A percentile compares a stretch with the other conserved stretches of the same genome.
Evolutionary conservation across 495 filamentous ascomycete species (phyloP).

Genomic region (Hypoxylon fuscum): DNA sequence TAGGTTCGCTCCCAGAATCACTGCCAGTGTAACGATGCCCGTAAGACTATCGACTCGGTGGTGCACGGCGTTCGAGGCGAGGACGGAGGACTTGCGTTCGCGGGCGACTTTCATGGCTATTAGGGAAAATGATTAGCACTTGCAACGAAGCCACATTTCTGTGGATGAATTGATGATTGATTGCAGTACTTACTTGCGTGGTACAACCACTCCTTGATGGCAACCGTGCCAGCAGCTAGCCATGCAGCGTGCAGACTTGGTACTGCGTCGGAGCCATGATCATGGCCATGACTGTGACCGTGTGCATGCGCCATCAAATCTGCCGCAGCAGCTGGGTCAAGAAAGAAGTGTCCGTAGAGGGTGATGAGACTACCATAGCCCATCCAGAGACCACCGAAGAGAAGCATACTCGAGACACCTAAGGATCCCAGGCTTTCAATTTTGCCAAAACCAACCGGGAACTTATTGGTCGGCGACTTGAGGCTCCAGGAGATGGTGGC

Average conservation of each 20-base stretch:
- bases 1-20: conserved; percentile 88
- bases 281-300: conserved; percentile 65
- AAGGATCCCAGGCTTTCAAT: conserved; percentile 94
- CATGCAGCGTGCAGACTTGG: conserved; percentile 94
- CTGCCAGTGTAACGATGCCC: conserved; percentile 86
- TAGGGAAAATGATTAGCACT: conserved; percentile 22
- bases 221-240: conserved; percentile 90
- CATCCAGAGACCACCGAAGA: conserved; percentile 91
- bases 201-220: conserved; percentile 96
- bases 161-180: conserved; percentile 2
- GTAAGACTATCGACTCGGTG: conserved; percentile 96
- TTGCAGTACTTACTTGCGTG: conserved; percentile 78
- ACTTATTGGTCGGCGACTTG: conserved; percentile 79
- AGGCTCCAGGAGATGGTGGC: conserved; percentile 92
- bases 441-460: conserved; percentile 94
- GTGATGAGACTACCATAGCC: conserved; percentile 78
- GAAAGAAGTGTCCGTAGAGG: conserved; percentile 81
- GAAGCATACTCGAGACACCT: conserved; percentile 88
- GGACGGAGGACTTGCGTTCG: conserved; percentile 91
- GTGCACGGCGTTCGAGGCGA: conserved; percentile 96
- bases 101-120: conserved; percentile 95
- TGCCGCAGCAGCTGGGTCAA: conserved; percentile 68
- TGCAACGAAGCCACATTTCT: not conserved
- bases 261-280: conserved; percentile 68
- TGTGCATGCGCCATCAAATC: conserved; percentile 68